Evolutionary conservation across 2,329 filamentous ascomycete species (phyloP), one percentile per base, ranked within the genome.

Genomic region (Fusarium musae): DNA sequence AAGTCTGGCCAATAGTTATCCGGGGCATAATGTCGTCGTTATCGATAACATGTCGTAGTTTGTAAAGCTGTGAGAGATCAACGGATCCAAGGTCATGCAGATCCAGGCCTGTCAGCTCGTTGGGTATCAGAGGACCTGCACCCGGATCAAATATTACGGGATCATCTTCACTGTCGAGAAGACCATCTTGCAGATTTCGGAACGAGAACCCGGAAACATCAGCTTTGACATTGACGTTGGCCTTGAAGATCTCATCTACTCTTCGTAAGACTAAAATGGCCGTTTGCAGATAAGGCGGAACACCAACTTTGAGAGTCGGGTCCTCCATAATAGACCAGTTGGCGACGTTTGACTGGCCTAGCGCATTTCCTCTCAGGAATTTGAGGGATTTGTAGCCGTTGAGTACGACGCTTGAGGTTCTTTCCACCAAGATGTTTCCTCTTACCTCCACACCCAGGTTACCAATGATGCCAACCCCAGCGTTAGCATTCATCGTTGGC

Each of bases 301-400:
- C 21, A 10, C 53, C 53, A 16, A 3, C 9, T 42, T 19, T 43
- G 21, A 19, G 2, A 5, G 0, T 4, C 16, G 28, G 7, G 1
- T 43, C 26, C 2, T 56, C 28, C 21, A 7, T 23, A 6, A 56
- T 26, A 2, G 15, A 3, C 53, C 53, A 56, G 4, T 16, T 26
- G 3, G 2, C 53, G 4, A 19, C 3, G 3, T 56, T 56, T 5
- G 6, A 3, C 13, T 2, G 6, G 3, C 9, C 52, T 32, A 5
- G 4, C 0, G 6, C 37, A 0, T 15, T 53, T 53, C 16, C 17
- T 39, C 5, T 26, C 0, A 2, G 3, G 13, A 15, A 13, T 39
- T 32, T 43, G n/a, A 2, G 3, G 13, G 19, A 13, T 39, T 32
- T 43, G n/a, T n/a, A 4, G 37, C 46, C 37, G 4, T 17, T 21